Percentiles rank a stretch among this genome's conserved stretches.
Evolutionary conservation across 257 asterid species (phyloP).

Genomic region (Solanum lycopersicoides): DNA sequence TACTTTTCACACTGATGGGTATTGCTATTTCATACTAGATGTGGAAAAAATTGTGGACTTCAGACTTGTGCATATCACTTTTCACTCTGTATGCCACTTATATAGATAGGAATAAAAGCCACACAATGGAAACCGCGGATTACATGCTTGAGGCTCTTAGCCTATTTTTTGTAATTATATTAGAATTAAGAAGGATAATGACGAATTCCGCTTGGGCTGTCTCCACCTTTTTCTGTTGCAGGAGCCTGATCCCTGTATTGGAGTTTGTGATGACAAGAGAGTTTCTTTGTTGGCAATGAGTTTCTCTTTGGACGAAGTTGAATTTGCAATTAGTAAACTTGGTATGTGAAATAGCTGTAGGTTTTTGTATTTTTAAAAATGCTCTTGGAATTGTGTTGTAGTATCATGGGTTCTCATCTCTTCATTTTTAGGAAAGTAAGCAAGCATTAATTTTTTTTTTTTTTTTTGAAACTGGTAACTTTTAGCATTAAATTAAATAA

Average conservation of each 20-base stretch:
- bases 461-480: not conserved
- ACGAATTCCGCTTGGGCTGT: not conserved
- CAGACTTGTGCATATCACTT: not conserved
- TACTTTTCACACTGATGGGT: not conserved
- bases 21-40: not conserved
- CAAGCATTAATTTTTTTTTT: not conserved
- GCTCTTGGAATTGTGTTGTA: not conserved
- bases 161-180: not conserved
- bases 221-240: constrained; percentile 20
- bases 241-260: constrained; percentile 49
- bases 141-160: not conserved
- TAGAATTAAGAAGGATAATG: not conserved
- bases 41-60: not conserved
- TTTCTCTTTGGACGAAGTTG: constrained; percentile 65
- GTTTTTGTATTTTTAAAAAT: constrained; percentile 14
- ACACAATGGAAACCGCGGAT: not conserved
- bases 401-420: not conserved
- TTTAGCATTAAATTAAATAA: not conserved
- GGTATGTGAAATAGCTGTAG: constrained; percentile 44
- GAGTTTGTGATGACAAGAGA: constrained; percentile 39
- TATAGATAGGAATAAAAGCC: not conserved
- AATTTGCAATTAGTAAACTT: constrained; percentile 65
- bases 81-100: not conserved
- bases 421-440: not conserved
- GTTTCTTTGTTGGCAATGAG: constrained; percentile 63